phyloP scores from a whole-genome alignment of 805 yeast genomes.

The Ogataea glucozyma region DNA sequence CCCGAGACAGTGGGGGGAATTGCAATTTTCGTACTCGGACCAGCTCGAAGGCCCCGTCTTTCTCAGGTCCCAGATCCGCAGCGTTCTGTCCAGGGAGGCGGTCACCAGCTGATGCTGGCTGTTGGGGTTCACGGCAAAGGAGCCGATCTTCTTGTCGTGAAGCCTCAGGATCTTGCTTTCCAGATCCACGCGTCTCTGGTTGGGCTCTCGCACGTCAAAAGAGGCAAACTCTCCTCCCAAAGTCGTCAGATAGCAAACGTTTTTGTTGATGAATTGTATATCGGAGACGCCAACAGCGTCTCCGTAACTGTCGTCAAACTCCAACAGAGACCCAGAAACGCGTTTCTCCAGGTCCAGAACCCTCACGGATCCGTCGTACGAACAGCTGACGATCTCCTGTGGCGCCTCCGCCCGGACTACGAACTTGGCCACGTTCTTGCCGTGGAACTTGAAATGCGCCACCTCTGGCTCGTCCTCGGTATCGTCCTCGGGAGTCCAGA shows the following conservation, averaged over 20 bases:
- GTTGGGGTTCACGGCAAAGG: constrained; percentile 76
- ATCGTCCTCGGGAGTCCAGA: constrained; percentile 72
- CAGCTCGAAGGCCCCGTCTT: constrained; percentile 47
- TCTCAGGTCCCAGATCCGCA: constrained; percentile 87
- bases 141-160: constrained; percentile 91
- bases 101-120: constrained; percentile 70
- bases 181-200: constrained; percentile 24
- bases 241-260: constrained; percentile 71
- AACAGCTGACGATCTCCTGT: constrained; percentile 60
- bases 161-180: constrained; percentile 57
- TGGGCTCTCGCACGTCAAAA: constrained; percentile 59
- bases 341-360: constrained; percentile 64
- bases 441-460: constrained; percentile 70
- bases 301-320: constrained; percentile 54
- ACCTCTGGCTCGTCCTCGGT: constrained; percentile 50
- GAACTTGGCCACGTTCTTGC: constrained; percentile 63
- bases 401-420: constrained; percentile 51
- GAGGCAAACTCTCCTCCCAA: constrained; percentile 75
- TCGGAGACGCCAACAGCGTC: constrained; percentile 73
- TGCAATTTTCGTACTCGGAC: constrained; percentile 54
- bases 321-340: constrained; percentile 60
- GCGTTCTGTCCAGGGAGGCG: constrained; percentile 82
- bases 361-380: constrained; percentile 89
- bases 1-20: constrained; percentile 56
- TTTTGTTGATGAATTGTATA: constrained; percentile 56